Conservation (phyloP, 352 stramenopile species). For the Globisporangium recalcitrans region DNA sequence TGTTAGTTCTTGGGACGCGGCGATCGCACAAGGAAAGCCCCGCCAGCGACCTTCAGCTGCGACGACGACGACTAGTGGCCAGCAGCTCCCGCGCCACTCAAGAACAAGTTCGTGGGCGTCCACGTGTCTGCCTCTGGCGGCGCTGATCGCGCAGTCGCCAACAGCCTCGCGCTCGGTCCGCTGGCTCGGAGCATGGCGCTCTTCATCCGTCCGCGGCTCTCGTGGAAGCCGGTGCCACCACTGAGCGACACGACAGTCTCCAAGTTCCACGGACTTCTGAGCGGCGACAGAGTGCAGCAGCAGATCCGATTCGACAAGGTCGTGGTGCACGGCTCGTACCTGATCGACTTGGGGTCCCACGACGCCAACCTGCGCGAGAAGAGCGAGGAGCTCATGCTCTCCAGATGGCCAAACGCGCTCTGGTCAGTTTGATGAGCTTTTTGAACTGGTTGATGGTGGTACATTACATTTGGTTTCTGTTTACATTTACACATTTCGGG, state of each 20-base stretch:
- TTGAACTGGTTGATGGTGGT: neutral
- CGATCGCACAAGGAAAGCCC: neutral
- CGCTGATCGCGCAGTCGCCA: conserved; percentile 28
- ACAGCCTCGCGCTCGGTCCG: conserved; percentile 24
- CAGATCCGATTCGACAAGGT: conserved; percentile 22
- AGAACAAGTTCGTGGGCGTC: conserved; percentile 29
- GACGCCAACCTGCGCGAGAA: conserved; percentile 26
- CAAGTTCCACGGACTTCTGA: conserved; percentile 18
- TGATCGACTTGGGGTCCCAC: conserved; percentile 38
- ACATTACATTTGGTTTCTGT: neutral
- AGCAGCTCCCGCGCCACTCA: neutral
- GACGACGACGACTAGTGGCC: neutral
- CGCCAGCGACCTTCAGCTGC: too few species aligned
- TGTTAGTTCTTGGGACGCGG: neutral
- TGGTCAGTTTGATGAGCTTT: too few species aligned
- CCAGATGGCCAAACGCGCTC: conserved; percentile 25
- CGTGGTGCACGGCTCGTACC: conserved; percentile 41
- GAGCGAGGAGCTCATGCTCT: conserved; percentile 30
- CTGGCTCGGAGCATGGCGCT: conserved; percentile 27
- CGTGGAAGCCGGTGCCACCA: conserved; percentile 25
- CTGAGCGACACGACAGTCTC: conserved; percentile 14
- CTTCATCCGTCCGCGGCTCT: conserved; percentile 36
- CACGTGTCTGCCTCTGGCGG: conserved; percentile 37
- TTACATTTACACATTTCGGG: conserved; percentile 7
- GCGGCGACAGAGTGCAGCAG: neutral